Base-by-base conservation (phyloP, 352 stramenopile species). In the Phytophthora macrochlamydospora region DNA sequence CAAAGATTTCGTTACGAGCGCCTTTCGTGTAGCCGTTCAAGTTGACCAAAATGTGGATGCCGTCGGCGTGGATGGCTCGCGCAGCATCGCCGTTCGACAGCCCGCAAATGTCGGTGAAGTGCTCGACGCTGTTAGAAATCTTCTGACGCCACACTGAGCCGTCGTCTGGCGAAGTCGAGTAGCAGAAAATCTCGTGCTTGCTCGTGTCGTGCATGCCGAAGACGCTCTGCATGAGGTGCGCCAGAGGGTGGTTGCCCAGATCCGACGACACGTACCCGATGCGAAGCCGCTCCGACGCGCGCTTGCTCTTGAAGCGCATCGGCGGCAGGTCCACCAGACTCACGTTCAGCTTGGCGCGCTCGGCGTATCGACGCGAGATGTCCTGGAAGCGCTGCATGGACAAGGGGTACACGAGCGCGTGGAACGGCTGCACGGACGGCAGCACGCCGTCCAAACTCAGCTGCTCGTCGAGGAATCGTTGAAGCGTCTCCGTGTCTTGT, bases 11-110 rank as follows among this genome's bases (percentile, higher is more conserved):
- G 58, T 93, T 97, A 14, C 89, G 85, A 4, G 91, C 90, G 8
- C 86, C 88, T 59, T 96, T 97, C n/a, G 90, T 98, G 77, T 98
- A 98, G 0, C 93, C 95, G 58, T 98, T 98, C 30, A 98, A 62
- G 66, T 98, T 97, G 48, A 98, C 75, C 3, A 98, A 74, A 18
- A 98, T 78, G 71, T 98, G 86, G 56, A 98, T 91, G 3, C 81
- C 80, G 67, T 98, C 89, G 4, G 53, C 51, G 59, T 92, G 64
- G 57, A 98, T 98, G 42, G 84, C 69, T 12, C 80, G 86, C 0
- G 90, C 89, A 0, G 85, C 85, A 33, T 97, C 90, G 29, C 67
- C 83, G 33, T 84, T 90, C 40, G 58, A 78, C 28, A 94, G 50
- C 3, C 67, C 40, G 33, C 75, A 92, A 18, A 98, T 78, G 68